Conservation (phyloP, 805 yeast genomes). For the Wickerhamiella spandovensis region DNA sequence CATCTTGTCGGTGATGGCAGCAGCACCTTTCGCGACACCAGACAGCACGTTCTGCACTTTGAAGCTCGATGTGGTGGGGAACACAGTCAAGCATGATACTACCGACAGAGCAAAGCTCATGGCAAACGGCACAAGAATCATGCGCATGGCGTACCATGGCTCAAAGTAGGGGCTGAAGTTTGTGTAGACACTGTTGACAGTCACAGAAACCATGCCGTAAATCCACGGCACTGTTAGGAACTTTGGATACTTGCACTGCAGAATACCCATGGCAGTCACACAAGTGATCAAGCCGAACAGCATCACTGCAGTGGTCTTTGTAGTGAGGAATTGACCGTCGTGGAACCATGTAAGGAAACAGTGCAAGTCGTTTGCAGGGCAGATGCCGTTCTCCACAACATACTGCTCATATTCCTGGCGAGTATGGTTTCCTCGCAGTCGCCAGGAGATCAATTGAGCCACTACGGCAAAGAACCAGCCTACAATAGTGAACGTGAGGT, state of each 20-base stretch:
- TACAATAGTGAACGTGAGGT: slow-evolving; percentile 7
- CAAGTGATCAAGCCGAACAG: not conserved
- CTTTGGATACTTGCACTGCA: not conserved
- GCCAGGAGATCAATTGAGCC: slow-evolving; percentile 17
- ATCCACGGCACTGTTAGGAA: not conserved
- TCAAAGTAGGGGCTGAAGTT: not conserved
- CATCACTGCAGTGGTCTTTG: not conserved
- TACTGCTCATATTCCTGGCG: not conserved
- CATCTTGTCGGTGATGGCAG: slow-evolving; percentile 3
- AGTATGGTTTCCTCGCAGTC: slow-evolving; percentile 4
- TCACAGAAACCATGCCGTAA: not conserved
- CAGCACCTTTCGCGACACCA: slow-evolving; percentile 6
- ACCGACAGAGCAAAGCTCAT: not conserved
- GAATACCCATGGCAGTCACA: not conserved
- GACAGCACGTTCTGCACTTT: slow-evolving; percentile 13
- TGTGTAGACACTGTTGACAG: not conserved
- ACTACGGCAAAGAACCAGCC: slow-evolving; percentile 16
- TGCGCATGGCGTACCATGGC: not conserved
- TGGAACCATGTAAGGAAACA: not conserved
- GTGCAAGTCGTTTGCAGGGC: not conserved
- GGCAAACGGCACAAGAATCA: not conserved
- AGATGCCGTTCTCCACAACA: not conserved
- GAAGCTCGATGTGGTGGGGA: slow-evolving; percentile 20
- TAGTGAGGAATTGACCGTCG: not conserved
- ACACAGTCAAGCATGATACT: not conserved